Conservation (phyloP, 2,329 filamentous ascomycete species). For the Arthrobotrys pseudoclavata region DNA sequence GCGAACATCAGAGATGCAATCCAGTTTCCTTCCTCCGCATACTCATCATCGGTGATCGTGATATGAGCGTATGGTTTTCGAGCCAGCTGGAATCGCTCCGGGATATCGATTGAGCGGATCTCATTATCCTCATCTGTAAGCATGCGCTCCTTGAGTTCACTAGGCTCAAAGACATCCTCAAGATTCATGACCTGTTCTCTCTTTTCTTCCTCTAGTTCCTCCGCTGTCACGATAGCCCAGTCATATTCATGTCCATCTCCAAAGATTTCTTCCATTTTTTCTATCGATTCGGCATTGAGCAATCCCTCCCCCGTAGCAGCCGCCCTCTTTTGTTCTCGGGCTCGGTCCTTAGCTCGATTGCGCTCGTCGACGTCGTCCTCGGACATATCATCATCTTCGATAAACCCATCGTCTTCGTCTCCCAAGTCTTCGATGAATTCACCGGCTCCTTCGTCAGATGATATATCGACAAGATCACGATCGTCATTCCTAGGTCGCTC, state of each 20-base stretch:
- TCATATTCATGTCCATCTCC: constrained; percentile 96
- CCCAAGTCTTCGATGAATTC: constrained; percentile 72
- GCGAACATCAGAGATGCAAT: constrained; percentile 91
- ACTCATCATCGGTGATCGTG: constrained; percentile 83
- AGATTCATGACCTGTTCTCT: constrained; percentile 86
- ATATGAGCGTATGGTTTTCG: constrained; percentile 88
- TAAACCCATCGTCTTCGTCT: constrained; percentile 78
- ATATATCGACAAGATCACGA: constrained; percentile 89
- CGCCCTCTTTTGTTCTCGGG: constrained; percentile 72
- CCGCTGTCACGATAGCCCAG: constrained; percentile 77
- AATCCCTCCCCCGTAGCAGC: constrained; percentile 75
- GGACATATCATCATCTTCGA: constrained; percentile 93
- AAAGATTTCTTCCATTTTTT: constrained; percentile 97
- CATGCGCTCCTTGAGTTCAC: constrained; percentile 91
- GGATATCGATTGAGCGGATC: constrained; percentile 89
- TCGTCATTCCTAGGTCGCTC: constrained; percentile 75
- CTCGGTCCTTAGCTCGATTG: constrained; percentile 89
- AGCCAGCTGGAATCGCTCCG: constrained; percentile 93
- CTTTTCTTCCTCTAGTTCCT: constrained; percentile 81
- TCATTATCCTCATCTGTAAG: constrained; percentile 94
- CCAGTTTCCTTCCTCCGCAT: constrained; percentile 85
- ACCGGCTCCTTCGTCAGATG: constrained; percentile 91
- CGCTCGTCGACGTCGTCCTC: constrained; percentile 84
- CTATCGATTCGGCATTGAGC: constrained; percentile 89
- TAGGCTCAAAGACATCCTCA: constrained; percentile 98